These are phyloP conservation scores for Globisporangium nodosum DNA, from an alignment of 352 stramenopile species.

Conservation along the genomic window DNA sequence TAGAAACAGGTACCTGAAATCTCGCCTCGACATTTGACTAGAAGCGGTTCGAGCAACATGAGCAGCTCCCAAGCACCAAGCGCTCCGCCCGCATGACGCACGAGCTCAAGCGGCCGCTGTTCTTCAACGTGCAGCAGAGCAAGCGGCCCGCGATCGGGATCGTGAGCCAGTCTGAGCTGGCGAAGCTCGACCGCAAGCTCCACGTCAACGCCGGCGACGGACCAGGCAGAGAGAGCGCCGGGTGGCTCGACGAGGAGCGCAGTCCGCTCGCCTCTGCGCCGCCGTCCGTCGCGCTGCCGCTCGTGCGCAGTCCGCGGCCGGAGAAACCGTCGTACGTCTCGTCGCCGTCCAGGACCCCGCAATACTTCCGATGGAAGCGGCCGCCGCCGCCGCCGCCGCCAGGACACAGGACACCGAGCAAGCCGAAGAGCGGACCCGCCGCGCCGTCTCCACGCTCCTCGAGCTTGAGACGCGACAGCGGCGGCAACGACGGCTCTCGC, in stretches of 20 bases:
- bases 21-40: background rate
- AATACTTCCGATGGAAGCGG: constrained; percentile 65
- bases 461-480: constrained; percentile 10
- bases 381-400: constrained; percentile 5
- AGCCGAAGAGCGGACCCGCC: constrained; percentile 1
- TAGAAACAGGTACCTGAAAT: background rate
- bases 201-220: constrained; percentile 10
- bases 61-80: too few relatives aligned
- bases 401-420: constrained; percentile 8
- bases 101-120: constrained; percentile 44
- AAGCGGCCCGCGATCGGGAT: constrained; percentile 36
- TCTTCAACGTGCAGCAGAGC: constrained; percentile 45
- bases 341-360: constrained; percentile 37
- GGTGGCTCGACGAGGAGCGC: background rate
- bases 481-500: background rate
- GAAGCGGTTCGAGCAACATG: background rate
- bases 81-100: constrained; percentile 27
- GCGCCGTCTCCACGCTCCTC: constrained; percentile 8
- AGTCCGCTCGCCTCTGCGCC: constrained; percentile 21
- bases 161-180: constrained; percentile 41
- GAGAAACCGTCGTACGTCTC: constrained; percentile 34
- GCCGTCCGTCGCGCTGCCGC: constrained; percentile 43
- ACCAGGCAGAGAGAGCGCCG: constrained; percentile 12
- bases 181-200: constrained; percentile 26
- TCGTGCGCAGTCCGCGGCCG: constrained; percentile 33